These are phyloP conservation scores for Mycosphaerella sp. DNA, from an alignment of 2,329 filamentous ascomycete genomes.

Conservation along the genomic window DNA sequence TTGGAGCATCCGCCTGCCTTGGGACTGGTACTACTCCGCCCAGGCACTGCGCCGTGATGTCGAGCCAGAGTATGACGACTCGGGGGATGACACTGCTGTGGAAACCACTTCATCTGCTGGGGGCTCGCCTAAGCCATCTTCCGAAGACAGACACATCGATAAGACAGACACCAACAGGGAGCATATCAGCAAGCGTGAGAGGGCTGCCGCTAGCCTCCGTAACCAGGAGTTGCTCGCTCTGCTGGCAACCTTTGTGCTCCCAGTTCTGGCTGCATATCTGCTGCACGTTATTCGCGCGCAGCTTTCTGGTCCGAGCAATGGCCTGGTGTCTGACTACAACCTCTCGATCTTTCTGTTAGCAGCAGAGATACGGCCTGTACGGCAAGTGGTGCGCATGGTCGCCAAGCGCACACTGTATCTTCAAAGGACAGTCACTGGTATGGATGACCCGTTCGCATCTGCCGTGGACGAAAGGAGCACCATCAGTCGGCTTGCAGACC, in stretches of 20 bases:
- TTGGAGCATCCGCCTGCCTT: slow-evolving; percentile 85
- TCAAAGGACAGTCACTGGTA: slow-evolving; percentile 58
- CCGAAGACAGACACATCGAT: slow-evolving; percentile 8
- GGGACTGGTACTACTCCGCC: slow-evolving; percentile 56
- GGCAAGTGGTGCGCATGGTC: slow-evolving; percentile 74
- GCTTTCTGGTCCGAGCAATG: slow-evolving; percentile 75
- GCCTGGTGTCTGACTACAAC: slow-evolving; percentile 86
- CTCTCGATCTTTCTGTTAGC: slow-evolving; percentile 83
- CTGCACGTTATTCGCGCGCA: slow-evolving; percentile 75
- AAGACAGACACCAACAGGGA: slow-evolving; percentile 7
- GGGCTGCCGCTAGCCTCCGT: slow-evolving; percentile 59
- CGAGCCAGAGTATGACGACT: slow-evolving; percentile 9
- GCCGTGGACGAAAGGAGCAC: slow-evolving; percentile 32
- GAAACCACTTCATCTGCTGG: slow-evolving; percentile 22
- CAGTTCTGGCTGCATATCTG: slow-evolving; percentile 72
- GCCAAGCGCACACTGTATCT: slow-evolving; percentile 73
- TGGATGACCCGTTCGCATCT: slow-evolving; percentile 22
- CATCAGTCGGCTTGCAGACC: slow-evolving; percentile 23
- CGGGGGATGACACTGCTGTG: slow-evolving; percentile 21
- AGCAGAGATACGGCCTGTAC: slow-evolving; percentile 75
- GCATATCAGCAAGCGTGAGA: slow-evolving; percentile 19
- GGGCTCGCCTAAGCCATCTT: slow-evolving; percentile 16
- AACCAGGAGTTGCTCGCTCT: slow-evolving; percentile 70
- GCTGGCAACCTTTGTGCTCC: slow-evolving; percentile 69
- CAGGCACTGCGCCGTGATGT: slow-evolving; percentile 33